phyloP scores from a whole-genome alignment of 768 basidiomycete species.

The Mrakia blollopis region DNA sequence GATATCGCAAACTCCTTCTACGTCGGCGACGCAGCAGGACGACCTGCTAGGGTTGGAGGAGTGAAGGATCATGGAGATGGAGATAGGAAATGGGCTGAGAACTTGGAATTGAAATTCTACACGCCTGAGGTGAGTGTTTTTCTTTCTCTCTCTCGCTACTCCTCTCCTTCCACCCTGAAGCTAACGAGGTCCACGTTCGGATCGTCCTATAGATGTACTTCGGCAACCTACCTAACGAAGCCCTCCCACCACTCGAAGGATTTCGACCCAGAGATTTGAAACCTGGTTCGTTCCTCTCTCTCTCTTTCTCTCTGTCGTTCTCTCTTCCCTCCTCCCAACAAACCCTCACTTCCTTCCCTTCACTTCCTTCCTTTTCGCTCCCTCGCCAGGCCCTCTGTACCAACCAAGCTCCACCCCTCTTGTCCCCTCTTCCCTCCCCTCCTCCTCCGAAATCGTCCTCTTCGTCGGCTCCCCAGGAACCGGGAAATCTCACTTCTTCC shows the following conservation, averaged over 20 bases:
- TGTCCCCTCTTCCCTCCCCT: conserved; percentile 35
- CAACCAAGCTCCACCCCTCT: conserved; percentile 52
- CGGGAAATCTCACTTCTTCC: conserved; percentile 81
- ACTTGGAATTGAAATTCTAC: conserved; percentile 64
- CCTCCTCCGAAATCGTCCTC: conserved; percentile 52
- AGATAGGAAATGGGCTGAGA: conserved; percentile 80
- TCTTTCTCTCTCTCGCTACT: no score
- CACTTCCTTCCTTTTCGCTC: neutral
- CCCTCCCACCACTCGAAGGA: conserved; percentile 13
- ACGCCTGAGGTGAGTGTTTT: conserved; percentile 80
- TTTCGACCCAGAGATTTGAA: conserved; percentile 17
- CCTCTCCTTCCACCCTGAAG: neutral
- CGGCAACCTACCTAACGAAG: neutral
- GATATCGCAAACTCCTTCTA: conserved; percentile 67
- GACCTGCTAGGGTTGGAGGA: conserved; percentile 43
- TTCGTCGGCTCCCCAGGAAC: conserved; percentile 60
- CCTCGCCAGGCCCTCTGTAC: conserved; percentile 50
- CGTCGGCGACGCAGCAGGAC: conserved; percentile 86
- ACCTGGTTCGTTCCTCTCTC: conserved; percentile 14
- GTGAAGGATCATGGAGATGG: conserved; percentile 67
- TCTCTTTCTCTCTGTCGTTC: neutral
- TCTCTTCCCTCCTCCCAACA: no score
- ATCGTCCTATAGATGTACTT: conserved; percentile 19
- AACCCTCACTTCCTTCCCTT: no score
- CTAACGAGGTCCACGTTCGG: neutral